Percentiles rank a stretch among this genome's conserved stretches.
Conservation (phyloP, 2,329 filamentous ascomycete genomes). For the Sphaerulina musiva region DNA sequence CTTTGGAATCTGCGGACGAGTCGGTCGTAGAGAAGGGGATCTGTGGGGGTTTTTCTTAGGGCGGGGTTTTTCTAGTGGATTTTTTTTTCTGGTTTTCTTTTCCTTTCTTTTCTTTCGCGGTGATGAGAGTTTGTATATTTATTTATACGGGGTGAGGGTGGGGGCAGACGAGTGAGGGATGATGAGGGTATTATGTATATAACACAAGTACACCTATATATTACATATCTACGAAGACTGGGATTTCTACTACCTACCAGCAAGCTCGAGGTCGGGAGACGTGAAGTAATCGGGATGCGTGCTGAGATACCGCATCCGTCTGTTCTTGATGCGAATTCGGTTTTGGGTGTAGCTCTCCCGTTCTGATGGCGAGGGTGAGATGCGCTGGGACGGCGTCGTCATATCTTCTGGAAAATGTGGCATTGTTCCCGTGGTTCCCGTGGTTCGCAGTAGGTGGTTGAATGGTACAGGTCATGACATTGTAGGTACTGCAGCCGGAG, state of each 20-base stretch:
- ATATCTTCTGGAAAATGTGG: background rate
- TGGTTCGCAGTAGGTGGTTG: background rate
- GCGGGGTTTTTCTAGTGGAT: too few species aligned
- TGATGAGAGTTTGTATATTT: too few species aligned
- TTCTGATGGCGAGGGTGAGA: background rate
- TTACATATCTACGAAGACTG: background rate
- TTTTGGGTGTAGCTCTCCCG: background rate
- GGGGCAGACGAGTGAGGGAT: too few species aligned
- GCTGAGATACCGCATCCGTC: slow-evolving; percentile 69
- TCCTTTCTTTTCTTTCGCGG: too few species aligned
- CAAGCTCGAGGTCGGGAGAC: slow-evolving; percentile 53
- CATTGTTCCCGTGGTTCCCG: background rate
- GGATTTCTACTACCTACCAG: slow-evolving; percentile 38
- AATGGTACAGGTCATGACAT: background rate
- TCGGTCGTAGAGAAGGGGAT: slow-evolving; percentile 75
- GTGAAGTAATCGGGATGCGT: slow-evolving; percentile 66
- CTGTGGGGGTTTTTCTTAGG: slow-evolving; percentile 34
- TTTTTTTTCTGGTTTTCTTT: too few species aligned
- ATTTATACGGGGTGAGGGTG: background rate
- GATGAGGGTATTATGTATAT: too few species aligned
- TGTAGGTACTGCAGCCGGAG: too few species aligned
- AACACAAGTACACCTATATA: too few species aligned
- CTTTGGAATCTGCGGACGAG: slow-evolving; percentile 73
- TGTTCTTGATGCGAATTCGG: slow-evolving; percentile 53
- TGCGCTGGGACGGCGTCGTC: background rate